Base-by-base conservation (phyloP, 768 basidiomycete genomes). In the Macrolepiota albuminosa region DNA sequence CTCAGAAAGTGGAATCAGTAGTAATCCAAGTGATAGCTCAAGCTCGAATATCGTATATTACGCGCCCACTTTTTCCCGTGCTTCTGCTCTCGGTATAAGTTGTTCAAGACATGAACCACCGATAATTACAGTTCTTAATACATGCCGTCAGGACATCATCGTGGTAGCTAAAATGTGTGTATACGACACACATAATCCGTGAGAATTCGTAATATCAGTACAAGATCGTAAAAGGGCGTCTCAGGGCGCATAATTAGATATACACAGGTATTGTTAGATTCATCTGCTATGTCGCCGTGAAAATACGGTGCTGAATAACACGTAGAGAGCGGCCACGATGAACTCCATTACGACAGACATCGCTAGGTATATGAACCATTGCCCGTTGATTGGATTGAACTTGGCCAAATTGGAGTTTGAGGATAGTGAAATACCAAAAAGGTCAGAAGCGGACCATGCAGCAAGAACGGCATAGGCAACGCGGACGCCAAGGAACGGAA, bases 271-370 rank as follows among this genome's bases (percentile, higher is more conserved):
- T 6, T 37, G 18, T 7, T 33, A 7, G 2, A 11, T 26, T 48
- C 37, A 60, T 60, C 54, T 40, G 29, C 54, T 69, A 33, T 70
- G 66, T 61, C 73, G 68, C 50, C 70, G 69, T 31, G 73, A 72
- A 45, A 79, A 71, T n/a, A 80, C 60, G 2, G 77, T 79, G 64
- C 79, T 80, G 54, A 76, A 75, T 47, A 79, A 66, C 48, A 81
- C 67, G 65, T 78, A 89, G 54, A 86, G 74, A 40, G 75, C 59
- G 51, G 77, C 76, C 14, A 80, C 75, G 40, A 77, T 67, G 64
- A 76, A 84, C 70, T 90, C 88, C 82, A 83, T 84, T 43, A 87
- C 61, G 42, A 85, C 73, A 14, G 80, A 79, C 75, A 89, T 81
- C 57, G 79, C 70, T 34, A 88, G 75, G 68, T 79, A 89, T 63